Evolutionary conservation across 495 filamentous ascomycete genomes (phyloP), one percentile per base, ranked within the genome.

Genomic region (Aspergillus sparsus): DNA sequence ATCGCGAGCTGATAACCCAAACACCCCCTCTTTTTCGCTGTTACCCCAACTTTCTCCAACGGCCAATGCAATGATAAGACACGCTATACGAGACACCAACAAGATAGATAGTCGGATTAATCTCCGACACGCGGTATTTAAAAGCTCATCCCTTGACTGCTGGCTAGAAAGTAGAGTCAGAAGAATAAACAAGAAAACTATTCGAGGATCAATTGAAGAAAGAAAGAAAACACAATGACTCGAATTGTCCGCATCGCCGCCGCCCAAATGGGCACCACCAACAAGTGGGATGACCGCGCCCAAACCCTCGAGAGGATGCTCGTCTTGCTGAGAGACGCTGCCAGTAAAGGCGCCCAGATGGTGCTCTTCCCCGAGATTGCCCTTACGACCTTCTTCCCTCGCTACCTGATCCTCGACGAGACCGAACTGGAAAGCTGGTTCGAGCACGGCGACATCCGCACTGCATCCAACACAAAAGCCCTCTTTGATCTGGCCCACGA

Each of bases 371-470:
- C 79, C 6, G 79, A 82, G 57, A 68, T 70, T 47, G 72, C 77
- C 41, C 72, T 80, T 62, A 80, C 77, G 10, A 82, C 78, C 1
- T 82, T 82, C 71, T 80, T 80, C 62, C 79, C 79, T 1, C 71
- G 78, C 52, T 71, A 79, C 55, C 62, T 79, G 33, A 72, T 77
- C 64, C 50, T 66, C 37, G 63, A 71, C 31, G 65, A 65, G 36
- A 49, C 67, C 18, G 73, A 79, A 34, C 63, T 81, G 2, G 77
- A 76, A 53, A 49, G 60, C 11, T 81, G 68, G 65, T 80, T 81
- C 61, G 79, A 81, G 55, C 68, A 75, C 59, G 74, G 65, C 36
- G 74, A 79, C 53, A 68, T 74, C 44, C 60, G 71, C 5, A 65
- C 67, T 8, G 62, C 69, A 5, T 53, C 68, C 3, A 75, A 75